Evolutionary conservation across 169 alveolate genomes (phyloP), one percentile per base, ranked within the genome.

Genomic region (Cryptosporidium meleagridis): DNA sequence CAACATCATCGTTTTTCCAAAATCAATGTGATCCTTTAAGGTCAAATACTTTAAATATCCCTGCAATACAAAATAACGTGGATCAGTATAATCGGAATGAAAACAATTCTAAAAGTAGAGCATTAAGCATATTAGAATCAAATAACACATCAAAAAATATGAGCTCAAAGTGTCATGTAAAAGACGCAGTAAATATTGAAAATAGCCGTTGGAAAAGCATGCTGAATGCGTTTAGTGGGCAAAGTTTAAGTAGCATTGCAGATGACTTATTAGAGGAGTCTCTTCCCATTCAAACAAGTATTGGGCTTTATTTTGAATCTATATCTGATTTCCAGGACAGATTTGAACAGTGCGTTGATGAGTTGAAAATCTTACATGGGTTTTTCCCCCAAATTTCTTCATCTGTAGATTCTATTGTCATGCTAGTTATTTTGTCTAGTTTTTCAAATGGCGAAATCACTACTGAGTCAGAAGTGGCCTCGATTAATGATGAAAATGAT

Each of bases 141-240:
- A 70, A 12, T 26, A 44, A 23, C 2, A 55, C 3, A 21, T 44
- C 31, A 6, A 21, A 44, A 26, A 44, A 70, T 70, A 45, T 58
- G 3, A 51, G 18, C 2, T 70, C 85, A 21, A 70, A 70, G 29
- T 70, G 62, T n/a, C 26, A 48, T 48, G 12, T 45, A 37, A 58
- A 55, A n/a, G 29, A 61, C 2, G 86, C 41, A 58, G 0, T 33
- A 37, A n/a, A 53, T 1, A 52, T 21, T 31, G 86, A 58, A 39
- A 58, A 73, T 52, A 73, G 86, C 70, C 86, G 86, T 35, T 73
- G 86, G 86, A 53, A 45, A 26, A 55, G 86, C 39, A 73, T 73
- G 86, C 65, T 73, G 31, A 73, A 59, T 73, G 86, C 86, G n/a
- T 73, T 73, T 37, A 73, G 86, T 73, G 86, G 71, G 12, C 70